phyloP scores from a whole-genome alignment of 2,329 filamentous ascomycete species.

The Phaeosphaeria sp. region DNA sequence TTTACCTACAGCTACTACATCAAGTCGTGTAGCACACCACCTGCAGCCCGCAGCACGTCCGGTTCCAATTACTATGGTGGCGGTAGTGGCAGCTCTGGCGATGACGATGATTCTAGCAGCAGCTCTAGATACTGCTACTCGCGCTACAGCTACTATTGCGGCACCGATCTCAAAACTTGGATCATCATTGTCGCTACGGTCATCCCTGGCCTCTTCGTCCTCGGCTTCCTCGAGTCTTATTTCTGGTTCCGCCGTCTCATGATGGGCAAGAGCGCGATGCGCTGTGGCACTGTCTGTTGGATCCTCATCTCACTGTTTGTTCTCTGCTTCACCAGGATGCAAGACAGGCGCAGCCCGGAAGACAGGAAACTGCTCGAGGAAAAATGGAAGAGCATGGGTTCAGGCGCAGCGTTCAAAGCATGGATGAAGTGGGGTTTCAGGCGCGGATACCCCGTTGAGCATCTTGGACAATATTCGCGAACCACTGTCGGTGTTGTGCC shows the following conservation, averaged over 20 bases:
- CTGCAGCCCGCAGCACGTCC: slow-evolving; percentile 11
- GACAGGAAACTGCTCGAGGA: slow-evolving; percentile 38
- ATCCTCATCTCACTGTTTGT: slow-evolving; percentile 38
- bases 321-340: slow-evolving; percentile 40
- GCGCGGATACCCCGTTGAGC: slow-evolving; percentile 34
- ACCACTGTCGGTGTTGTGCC: slow-evolving; percentile 39
- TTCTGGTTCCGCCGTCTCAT: slow-evolving; percentile 47
- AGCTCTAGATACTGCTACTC: slow-evolving; percentile 9
- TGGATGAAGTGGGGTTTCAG: slow-evolving; percentile 44
- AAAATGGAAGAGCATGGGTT: slow-evolving; percentile 37
- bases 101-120: slow-evolving; percentile 7
- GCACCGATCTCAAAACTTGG: slow-evolving; percentile 27
- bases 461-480: slow-evolving; percentile 38
- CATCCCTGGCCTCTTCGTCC: slow-evolving; percentile 37
- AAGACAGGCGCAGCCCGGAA: slow-evolving; percentile 36
- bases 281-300: slow-evolving; percentile 42
- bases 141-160: slow-evolving; percentile 16
- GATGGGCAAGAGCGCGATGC: slow-evolving; percentile 37
- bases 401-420: slow-evolving; percentile 37
- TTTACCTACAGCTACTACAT: slow-evolving; percentile 36
- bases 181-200: slow-evolving; percentile 38
- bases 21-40: slow-evolving; percentile 27
- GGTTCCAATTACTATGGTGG: neutral
- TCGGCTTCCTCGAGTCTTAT: slow-evolving; percentile 41
- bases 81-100: slow-evolving; percentile 9